Evolutionary conservation across 257 asterid genomes (phyloP).

Genomic region (Solanum piurae): DNA sequence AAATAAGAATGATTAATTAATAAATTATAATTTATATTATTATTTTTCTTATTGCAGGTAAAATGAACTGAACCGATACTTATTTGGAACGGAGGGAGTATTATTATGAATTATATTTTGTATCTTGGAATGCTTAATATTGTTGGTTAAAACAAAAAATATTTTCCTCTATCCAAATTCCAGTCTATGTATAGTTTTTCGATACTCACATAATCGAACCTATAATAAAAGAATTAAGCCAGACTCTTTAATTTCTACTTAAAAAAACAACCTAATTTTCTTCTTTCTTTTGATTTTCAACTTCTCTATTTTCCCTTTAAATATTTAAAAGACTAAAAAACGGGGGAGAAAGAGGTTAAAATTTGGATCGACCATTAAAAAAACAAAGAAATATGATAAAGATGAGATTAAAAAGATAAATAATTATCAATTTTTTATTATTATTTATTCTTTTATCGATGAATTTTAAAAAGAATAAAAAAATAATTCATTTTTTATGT

Average conservation of each 20-base stretch:
- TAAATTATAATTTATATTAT: too few species aligned
- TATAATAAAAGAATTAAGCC: background rate
- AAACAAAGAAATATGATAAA: background rate
- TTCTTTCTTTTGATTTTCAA: too few species aligned
- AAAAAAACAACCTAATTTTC: too few species aligned
- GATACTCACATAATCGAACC: background rate
- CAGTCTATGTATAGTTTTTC: background rate
- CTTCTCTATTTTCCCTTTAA: too few species aligned
- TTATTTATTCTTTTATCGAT: background rate
- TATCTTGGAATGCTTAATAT: background rate
- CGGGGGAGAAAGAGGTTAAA: background rate
- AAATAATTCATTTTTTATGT: background rate
- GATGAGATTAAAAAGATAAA: background rate
- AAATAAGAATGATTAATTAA: too few species aligned
- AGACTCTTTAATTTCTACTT: background rate
- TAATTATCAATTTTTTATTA: background rate
- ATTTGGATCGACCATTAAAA: background rate
- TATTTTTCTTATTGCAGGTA: too few species aligned
- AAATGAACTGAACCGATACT: background rate
- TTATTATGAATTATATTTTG: background rate
- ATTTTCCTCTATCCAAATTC: background rate
- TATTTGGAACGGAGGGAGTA: background rate
- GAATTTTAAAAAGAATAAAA: background rate
- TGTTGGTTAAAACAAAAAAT: background rate
- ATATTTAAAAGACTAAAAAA: too few species aligned